phyloP scores from a whole-genome alignment of 2,329 filamentous ascomycete genomes.

The Trichoderma harzianum region DNA sequence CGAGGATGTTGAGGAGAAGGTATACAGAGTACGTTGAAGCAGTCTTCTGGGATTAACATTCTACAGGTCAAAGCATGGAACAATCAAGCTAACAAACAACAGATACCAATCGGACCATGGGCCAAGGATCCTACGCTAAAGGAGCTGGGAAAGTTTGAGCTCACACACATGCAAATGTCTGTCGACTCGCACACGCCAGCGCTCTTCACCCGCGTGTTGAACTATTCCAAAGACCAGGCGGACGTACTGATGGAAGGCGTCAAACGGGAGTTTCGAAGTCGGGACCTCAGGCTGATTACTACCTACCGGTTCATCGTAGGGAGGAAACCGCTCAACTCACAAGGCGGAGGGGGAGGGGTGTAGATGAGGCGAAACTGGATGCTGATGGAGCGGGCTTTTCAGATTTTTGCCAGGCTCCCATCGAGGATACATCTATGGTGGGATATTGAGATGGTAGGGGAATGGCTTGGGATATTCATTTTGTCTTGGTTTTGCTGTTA shows the following conservation, averaged over 20 bases:
- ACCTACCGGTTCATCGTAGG: conserved; percentile 35
- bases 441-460: neutral
- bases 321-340: conserved; percentile 22
- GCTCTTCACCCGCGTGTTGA: conserved; percentile 37
- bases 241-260: conserved; percentile 42
- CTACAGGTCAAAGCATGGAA: neutral
- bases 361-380: neutral
- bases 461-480: neutral
- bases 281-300: conserved; percentile 34
- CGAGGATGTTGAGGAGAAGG: conserved; percentile 33
- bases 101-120: conserved; percentile 41
- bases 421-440: neutral
- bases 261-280: conserved; percentile 35
- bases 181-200: conserved; percentile 41
- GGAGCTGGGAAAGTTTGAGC: conserved; percentile 36
- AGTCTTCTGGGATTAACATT: neutral
- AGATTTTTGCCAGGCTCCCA: neutral
- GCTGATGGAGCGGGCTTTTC: neutral
- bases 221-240: conserved; percentile 40
- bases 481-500: neutral
- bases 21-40: conserved; percentile 26
- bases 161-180: conserved; percentile 42
- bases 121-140: conserved; percentile 36
- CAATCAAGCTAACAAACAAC: neutral
- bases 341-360: neutral